Percentiles rank a stretch among this genome's conserved stretches.
Evolutionary conservation across 345 rosid genomes (phyloP).

Genomic region (Sonneratia alba): DNA sequence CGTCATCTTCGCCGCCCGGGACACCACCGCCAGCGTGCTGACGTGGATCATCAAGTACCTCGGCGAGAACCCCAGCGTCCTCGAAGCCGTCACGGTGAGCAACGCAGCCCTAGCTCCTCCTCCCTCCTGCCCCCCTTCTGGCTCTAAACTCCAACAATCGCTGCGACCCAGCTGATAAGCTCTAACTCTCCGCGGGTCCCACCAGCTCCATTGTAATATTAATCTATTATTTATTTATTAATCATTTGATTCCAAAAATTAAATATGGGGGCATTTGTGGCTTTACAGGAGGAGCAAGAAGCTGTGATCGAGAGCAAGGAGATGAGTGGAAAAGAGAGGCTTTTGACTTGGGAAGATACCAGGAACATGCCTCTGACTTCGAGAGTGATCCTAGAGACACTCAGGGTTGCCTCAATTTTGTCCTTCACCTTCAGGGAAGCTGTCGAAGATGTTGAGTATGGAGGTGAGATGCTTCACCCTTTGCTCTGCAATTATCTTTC

Average conservation of each 20-base stretch:
- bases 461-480: slow-evolving; percentile 8
- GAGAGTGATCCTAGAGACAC: slow-evolving; percentile 33
- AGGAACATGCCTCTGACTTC: slow-evolving; percentile 47
- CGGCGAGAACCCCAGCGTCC: slow-evolving; percentile 33
- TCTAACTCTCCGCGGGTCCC: not conserved
- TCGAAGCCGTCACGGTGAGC: slow-evolving; percentile 35
- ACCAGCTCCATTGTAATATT: not conserved
- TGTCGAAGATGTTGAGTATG: slow-evolving; percentile 36
- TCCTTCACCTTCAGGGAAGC: slow-evolving; percentile 52
- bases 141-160: too few species aligned
- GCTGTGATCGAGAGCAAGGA: slow-evolving; percentile 15
- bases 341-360: slow-evolving; percentile 39
- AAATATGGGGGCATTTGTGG: not conserved
- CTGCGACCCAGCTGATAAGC: too few species aligned
- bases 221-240: not conserved
- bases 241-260: not conserved
- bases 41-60: slow-evolving; percentile 53
- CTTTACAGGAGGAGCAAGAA: slow-evolving; percentile 44
- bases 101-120: not conserved
- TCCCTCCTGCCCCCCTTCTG: too few species aligned
- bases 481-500: too few species aligned
- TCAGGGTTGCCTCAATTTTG: slow-evolving; percentile 38
- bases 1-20: slow-evolving; percentile 53
- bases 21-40: slow-evolving; percentile 56
- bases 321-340: slow-evolving; percentile 14